phyloP scores from a whole-genome alignment of 2,329 filamentous ascomycete genomes.

The Xylaria digitata region DNA sequence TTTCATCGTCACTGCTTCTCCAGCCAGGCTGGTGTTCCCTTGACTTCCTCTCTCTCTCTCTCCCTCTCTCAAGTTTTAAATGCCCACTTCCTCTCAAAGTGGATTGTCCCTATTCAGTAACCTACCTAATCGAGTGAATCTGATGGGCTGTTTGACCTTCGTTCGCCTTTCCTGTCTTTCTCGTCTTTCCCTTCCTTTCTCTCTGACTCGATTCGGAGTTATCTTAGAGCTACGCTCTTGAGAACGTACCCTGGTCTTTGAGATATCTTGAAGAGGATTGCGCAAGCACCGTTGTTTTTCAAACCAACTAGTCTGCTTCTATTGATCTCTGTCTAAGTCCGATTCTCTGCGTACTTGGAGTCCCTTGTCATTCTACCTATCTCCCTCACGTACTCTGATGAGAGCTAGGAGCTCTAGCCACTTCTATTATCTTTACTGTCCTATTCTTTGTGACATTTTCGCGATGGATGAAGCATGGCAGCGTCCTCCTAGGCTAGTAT shows the following conservation, averaged over 20 bases:
- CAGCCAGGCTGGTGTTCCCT: not conserved
- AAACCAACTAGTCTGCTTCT: not conserved
- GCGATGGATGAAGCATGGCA: constrained; percentile 13
- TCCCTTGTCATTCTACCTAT: not conserved
- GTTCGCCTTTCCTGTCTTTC: not conserved
- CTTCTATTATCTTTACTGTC: not conserved
- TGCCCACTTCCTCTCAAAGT: not conserved
- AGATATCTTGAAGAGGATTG: not conserved
- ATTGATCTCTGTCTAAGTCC: not conserved
- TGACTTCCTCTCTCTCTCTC: not conserved
- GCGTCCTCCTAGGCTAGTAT: constrained; percentile 7
- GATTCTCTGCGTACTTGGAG: not conserved
- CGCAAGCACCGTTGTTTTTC: constrained; percentile 4
- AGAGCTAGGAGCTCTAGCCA: not conserved
- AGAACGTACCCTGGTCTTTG: not conserved
- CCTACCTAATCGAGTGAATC: not conserved
- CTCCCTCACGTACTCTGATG: not conserved
- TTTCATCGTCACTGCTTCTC: not conserved
- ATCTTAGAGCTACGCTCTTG: not conserved
- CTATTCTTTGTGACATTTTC: not conserved
- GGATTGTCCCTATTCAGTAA: not conserved
- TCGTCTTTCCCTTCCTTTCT: too few species aligned
- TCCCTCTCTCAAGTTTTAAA: not conserved
- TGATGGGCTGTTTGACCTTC: not conserved
- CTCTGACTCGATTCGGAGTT: not conserved